Evolutionary conservation across 192 early-diverging fungal species (phyloP), one percentile per base, ranked within the genome.

Genomic region (Rhizoclosmatium sp.): DNA sequence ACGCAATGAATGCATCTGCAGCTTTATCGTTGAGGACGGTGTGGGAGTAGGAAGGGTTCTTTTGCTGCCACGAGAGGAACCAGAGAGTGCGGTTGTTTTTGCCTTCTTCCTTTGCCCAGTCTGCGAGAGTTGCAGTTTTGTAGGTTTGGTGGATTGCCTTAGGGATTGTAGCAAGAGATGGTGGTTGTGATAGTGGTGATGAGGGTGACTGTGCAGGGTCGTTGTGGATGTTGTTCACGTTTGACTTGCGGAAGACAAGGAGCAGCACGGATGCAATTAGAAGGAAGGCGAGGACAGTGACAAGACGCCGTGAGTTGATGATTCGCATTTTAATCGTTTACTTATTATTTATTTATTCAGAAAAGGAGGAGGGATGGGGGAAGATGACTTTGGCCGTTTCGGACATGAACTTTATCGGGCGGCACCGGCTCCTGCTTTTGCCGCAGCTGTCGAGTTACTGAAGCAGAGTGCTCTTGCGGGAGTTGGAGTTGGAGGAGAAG

Each of bases 381-480:
- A 31, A 31, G 31, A 31, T 31, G 31, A 31, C 31, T 65, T 65
- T 61, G 71, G 56, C 65, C 79, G 59, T 12, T 80, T 76, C 21
- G 65, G 66, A 23, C 16, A 10, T n/a, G 79, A 78, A 49, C 49
- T 78, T 46, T 68, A 78, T 45, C n/a, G 31, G 47, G 49, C 65
- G 44, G 77, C 42, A 44, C 49, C 49, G n/a, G 77, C 76, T 19
- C 12, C 47, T 14, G 9, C 16, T 54, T 7, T 12, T 7, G 51
- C 51, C 9, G 51, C 51, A 16, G 51, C 16, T 7, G 5, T 16
- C 9, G 5, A 12, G 9, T 16, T 54, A 16, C 9, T 16, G 51
- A 16, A 7, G 51, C 5, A 0, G 9, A 7, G 51, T 16, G 51
- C 51, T 7, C 5, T 16, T 12, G 51, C 51, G 51, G 51, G 9